Evolutionary conservation across 192 early-diverging fungal species (phyloP), one percentile per base, ranked within the genome.

Genomic region (Backusella circina): DNA sequence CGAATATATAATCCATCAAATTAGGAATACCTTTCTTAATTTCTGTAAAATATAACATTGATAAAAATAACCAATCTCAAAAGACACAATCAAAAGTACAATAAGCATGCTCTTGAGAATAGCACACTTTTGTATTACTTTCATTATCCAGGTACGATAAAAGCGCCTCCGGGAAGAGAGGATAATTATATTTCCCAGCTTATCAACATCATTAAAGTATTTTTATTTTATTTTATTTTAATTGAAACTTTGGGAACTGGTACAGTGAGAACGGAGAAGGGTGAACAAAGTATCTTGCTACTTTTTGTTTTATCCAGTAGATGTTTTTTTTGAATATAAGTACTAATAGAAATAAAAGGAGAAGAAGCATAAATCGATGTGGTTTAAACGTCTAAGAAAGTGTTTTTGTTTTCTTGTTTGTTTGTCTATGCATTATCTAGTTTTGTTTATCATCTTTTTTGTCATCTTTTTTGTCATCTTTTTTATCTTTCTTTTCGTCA

Each of bases 401-500:
- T 23, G 2, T 23, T 57, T 57, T 26, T 61, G 54, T 12, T 61
- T 61, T 2, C 26, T 21, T 47, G 44, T 47, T 47, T 47, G n/a
- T 5, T 61, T 61, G 54, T 61, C 54, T 61, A 61, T 61, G 23
- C 5, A 28, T 12, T 12, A 28, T 61, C 23, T 61, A 61, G 3
- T 61, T 61, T 61, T 61, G 54, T 61, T 61, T 61, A 13, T 61
- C 54, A 10, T 61, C 54, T 61, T 61, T 28, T 13, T 28, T 61
- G 10, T 61, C 54, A 10, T 61, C 54, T 28, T 61, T 61, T 61
- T 61, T 23, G 23, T 61, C 23, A 12, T 10, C 9, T 61, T 61
- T 61, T 23, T 61, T 28, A 9, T 61, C 54, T 7, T 80, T 70
- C 47, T 75, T 80, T 15, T 79, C 72, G 7, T 77, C 31, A 36